phyloP scores from a whole-genome alignment of 495 filamentous ascomycete genomes.

The Xeromyces bisporus region DNA sequence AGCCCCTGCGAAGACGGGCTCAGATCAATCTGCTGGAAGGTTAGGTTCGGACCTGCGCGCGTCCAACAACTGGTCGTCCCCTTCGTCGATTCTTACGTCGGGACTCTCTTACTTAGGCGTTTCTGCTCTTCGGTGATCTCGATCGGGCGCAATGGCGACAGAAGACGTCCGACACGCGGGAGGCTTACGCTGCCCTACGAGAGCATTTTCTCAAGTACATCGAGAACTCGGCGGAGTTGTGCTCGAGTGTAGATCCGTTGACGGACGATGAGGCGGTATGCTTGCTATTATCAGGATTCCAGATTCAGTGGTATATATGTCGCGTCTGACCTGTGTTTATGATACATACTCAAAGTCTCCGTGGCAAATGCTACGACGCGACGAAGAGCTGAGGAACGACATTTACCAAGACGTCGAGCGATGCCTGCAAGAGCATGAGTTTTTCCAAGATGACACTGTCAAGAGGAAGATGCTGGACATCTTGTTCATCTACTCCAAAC shows the following conservation, averaged over 20 bases:
- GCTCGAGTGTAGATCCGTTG: slow-evolving; percentile 64
- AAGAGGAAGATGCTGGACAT: slow-evolving; percentile 77
- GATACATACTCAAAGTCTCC: slow-evolving; percentile 73
- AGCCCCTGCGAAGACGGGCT: slow-evolving; percentile 53
- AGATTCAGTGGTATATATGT: too few species aligned
- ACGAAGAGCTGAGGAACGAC: slow-evolving; percentile 70
- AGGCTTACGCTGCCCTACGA: slow-evolving; percentile 52
- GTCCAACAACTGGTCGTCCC: neutral
- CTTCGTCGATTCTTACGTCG: slow-evolving; percentile 1
- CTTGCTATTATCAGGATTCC: neutral
- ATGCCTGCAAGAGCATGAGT: slow-evolving; percentile 80
- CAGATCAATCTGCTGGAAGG: slow-evolving; percentile 91
- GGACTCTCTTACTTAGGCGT: slow-evolving; percentile 37
- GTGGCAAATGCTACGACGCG: slow-evolving; percentile 67
- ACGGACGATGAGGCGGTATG: slow-evolving; percentile 71
- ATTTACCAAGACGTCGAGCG: slow-evolving; percentile 92
- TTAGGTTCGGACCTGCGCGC: slow-evolving; percentile 23
- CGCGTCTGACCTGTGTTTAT: slow-evolving; percentile 25
- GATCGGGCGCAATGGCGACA: slow-evolving; percentile 51
- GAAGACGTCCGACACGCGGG: slow-evolving; percentile 49
- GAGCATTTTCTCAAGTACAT: slow-evolving; percentile 64
- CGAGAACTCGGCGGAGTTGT: slow-evolving; percentile 63
- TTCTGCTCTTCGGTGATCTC: slow-evolving; percentile 60
- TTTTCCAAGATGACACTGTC: slow-evolving; percentile 65
- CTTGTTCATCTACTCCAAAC: slow-evolving; percentile 85